Evolutionary conservation across 768 basidiomycete genomes (phyloP), one percentile per base, ranked within the genome.

Genomic region (Amanita fuliginea): DNA sequence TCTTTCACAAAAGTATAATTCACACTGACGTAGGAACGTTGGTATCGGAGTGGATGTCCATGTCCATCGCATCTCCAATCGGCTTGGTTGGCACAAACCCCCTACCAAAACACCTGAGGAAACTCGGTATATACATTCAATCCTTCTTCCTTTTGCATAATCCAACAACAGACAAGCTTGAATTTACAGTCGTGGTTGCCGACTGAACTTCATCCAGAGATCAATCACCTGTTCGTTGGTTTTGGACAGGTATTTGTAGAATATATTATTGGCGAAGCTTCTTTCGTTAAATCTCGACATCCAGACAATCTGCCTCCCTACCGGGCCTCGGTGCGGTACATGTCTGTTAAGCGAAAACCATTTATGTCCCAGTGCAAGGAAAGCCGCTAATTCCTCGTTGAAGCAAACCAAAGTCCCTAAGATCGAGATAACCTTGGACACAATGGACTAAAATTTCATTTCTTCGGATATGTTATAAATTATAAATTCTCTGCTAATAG

Each of bases 1-100:
- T 42, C 26, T 19, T 11, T 10, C 11, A 19, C 19, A 14, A 11
- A 33, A 42, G 37, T 26, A 13, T 44, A 9, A 19, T 9, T 36
- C 10, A 18, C 21, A 26, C n/a, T 42, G 32, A 6, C 45, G 5
- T 59, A 91, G 87, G 41, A 90, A 92, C 56, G 71, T 76, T 21
- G 95, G 95, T 1, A 95, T 97, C 30, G 95, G 94, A 0, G 95
- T 98, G 0, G 95, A 99, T 56, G 86, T 91, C 0, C 95, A 99
- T 62, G 93, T 97, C 6, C 93, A 97, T 56, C 73, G 95, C 5
- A 97, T 99, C 47, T 93, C 93, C 22, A 94, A 98, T 56, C 73
- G 92, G 13, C 64, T 99, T 1, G 82, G 87, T 35, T 99, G 95
- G 95, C 95, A 98, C 64, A 77, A 79, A 53, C 80, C 76, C 2